phyloP scores from a whole-genome alignment of 2,329 filamentous ascomycete genomes.

The Tolypocladium pustulatum region DNA sequence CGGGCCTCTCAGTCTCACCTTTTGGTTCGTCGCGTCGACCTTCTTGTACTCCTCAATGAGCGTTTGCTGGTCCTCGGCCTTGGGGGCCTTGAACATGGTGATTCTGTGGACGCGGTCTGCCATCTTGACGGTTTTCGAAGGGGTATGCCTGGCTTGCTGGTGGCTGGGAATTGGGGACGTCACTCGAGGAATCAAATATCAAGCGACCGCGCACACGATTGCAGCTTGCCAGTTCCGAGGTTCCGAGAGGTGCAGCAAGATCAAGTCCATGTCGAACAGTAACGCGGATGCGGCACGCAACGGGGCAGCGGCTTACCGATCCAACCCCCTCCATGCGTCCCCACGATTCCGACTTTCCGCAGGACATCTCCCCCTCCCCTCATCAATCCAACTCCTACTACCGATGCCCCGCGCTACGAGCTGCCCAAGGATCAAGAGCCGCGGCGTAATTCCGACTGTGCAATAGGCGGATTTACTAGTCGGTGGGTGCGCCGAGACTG shows the following conservation, averaged over 20 bases:
- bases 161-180: not conserved
- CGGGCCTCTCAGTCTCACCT: constrained; percentile 29
- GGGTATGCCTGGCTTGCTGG: too few relatives aligned
- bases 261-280: not conserved
- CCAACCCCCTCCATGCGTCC: not conserved
- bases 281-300: not conserved
- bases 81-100: constrained; percentile 44
- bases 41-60: constrained; percentile 34
- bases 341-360: not conserved
- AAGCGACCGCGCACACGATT: not conserved
- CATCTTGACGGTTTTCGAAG: constrained; percentile 15
- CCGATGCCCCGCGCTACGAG: not conserved
- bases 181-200: not conserved
- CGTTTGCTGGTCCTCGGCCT: constrained; percentile 29
- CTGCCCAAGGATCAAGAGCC: not conserved
- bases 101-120: constrained; percentile 33
- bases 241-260: not conserved
- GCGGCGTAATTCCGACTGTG: constrained; percentile 1
- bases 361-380: not conserved
- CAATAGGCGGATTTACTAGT: not conserved
- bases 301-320: not conserved
- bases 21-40: constrained; percentile 28
- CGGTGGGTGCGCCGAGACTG: not conserved
- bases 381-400: not conserved
- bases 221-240: not conserved